Percentiles rank a stretch among this genome's conserved stretches.
These are phyloP conservation scores for Gymnopilus junonius DNA, from an alignment of 768 basidiomycete species.

Conservation along the genomic window DNA sequence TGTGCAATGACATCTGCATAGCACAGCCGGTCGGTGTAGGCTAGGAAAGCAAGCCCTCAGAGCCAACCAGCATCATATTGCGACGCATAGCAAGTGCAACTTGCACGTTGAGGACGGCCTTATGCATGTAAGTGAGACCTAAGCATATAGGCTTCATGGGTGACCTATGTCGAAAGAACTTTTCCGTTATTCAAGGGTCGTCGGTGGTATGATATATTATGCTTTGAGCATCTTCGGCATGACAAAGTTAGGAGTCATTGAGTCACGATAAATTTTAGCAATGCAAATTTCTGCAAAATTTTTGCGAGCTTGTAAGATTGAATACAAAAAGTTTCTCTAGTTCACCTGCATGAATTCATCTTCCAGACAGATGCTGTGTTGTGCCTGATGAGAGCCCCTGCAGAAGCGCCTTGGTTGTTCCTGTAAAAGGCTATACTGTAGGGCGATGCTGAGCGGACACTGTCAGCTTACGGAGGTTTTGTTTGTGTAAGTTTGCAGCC, in stretches of 20 bases:
- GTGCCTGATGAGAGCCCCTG: not conserved
- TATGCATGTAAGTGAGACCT: not conserved
- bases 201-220: not conserved
- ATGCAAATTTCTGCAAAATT: not conserved
- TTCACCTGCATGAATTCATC: not conserved
- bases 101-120: not conserved
- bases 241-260: not conserved
- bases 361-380: not conserved
- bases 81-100: not conserved
- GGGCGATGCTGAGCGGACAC: constrained; percentile 18
- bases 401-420: constrained; percentile 1
- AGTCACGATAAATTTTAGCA: not conserved
- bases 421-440: constrained; percentile 17
- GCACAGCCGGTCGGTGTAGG: not conserved
- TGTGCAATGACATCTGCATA: not conserved
- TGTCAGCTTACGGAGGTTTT: constrained; percentile 13
- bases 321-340: not conserved
- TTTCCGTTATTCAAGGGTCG: not conserved
- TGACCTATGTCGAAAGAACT: not conserved
- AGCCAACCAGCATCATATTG: not conserved
- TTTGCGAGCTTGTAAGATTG: not conserved
- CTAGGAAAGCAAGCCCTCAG: not conserved
- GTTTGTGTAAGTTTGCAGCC: constrained; percentile 36
- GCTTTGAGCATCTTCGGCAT: not conserved
- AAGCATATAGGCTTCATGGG: not conserved